Percentiles rank a stretch among this genome's conserved stretches.
Conservation (phyloP, 2,329 filamentous ascomycete species). For the Diplodia intermedia region DNA sequence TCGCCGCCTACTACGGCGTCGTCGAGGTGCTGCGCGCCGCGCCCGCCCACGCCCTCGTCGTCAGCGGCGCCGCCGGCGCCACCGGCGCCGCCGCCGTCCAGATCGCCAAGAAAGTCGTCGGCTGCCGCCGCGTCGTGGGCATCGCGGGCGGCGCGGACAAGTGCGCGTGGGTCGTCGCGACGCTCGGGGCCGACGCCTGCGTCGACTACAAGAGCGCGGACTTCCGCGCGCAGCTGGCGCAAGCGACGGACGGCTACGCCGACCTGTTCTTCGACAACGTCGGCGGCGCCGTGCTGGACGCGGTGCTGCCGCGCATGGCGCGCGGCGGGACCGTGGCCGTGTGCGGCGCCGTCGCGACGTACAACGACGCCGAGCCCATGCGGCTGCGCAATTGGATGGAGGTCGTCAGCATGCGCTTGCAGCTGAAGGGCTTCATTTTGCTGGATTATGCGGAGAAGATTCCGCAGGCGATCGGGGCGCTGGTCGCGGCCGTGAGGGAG, state of each 20-base stretch:
- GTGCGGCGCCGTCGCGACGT: slow-evolving; percentile 54
- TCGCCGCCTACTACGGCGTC: slow-evolving; percentile 80
- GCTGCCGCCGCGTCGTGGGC: slow-evolving; percentile 56
- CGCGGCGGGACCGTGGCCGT: slow-evolving; percentile 51
- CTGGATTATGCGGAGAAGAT: slow-evolving; percentile 61
- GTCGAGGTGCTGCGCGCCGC: slow-evolving; percentile 67
- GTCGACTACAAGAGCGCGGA: slow-evolving; percentile 61
- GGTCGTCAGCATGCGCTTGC: slow-evolving; percentile 51
- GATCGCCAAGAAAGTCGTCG: slow-evolving; percentile 57
- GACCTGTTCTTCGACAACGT: slow-evolving; percentile 62
- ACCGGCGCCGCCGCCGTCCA: slow-evolving; percentile 76
- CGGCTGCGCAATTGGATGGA: slow-evolving; percentile 52
- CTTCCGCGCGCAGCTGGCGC: slow-evolving; percentile 56
- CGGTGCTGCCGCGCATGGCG: slow-evolving; percentile 54
- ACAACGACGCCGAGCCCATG: slow-evolving; percentile 44
- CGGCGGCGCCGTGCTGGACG: slow-evolving; percentile 56
- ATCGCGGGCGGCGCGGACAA: slow-evolving; percentile 62
- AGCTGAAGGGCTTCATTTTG: slow-evolving; percentile 67
- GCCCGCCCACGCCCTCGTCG: slow-evolving; percentile 75
- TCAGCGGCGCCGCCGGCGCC: slow-evolving; percentile 78
- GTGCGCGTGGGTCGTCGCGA: slow-evolving; percentile 54
- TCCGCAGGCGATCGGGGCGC: not conserved
- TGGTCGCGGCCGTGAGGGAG: slow-evolving; percentile 46
- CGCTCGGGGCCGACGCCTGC: slow-evolving; percentile 60
- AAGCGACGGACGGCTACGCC: slow-evolving; percentile 57